phyloP scores from a whole-genome alignment of 2,329 filamentous ascomycete species.

The Trichophyton simii region DNA sequence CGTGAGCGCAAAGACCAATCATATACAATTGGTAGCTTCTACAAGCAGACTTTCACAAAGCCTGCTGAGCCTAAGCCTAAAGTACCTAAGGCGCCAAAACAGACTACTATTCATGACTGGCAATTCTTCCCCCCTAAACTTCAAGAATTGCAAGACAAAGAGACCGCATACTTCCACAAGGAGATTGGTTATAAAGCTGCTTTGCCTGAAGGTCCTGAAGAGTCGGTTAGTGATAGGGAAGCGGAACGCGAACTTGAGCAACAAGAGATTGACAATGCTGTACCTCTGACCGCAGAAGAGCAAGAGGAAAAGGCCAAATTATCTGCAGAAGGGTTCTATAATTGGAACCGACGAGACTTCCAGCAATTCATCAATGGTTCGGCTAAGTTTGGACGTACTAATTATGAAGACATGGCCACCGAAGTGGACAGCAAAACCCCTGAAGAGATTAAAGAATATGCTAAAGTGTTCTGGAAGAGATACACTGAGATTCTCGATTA shows the following conservation, averaged over 20 bases:
- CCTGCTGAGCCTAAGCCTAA: slow-evolving; percentile 82
- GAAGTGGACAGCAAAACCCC: slow-evolving; percentile 86
- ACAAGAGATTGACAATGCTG: slow-evolving; percentile 83
- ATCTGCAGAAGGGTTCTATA: slow-evolving; percentile 71
- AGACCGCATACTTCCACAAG: slow-evolving; percentile 91
- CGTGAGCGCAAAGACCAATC: slow-evolving; percentile 96
- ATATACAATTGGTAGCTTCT: slow-evolving; percentile 98
- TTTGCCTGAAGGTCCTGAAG: slow-evolving; percentile 74
- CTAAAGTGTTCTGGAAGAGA: slow-evolving; percentile 91
- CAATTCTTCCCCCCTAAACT: slow-evolving; percentile 87
- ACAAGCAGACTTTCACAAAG: slow-evolving; percentile 71
- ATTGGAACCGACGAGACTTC: slow-evolving; percentile 96
- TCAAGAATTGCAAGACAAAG: slow-evolving; percentile 82
- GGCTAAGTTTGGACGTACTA: slow-evolving; percentile 76
- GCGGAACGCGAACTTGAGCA: slow-evolving; percentile 80
- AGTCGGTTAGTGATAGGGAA: slow-evolving; percentile 72
- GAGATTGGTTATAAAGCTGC: slow-evolving; percentile 93
- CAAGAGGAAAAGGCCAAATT: slow-evolving; percentile 73
- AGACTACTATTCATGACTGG: slow-evolving; percentile 85
- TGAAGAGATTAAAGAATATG: slow-evolving; percentile 77
- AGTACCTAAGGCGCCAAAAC: slow-evolving; percentile 87
- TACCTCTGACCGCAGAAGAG: slow-evolving; percentile 78
- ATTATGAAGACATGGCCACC: slow-evolving; percentile 71
- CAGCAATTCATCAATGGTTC: slow-evolving; percentile 96
- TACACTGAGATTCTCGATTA: slow-evolving; percentile 85